phyloP scores from a whole-genome alignment of 306 rosid species.

The Castanospermum australe region DNA sequence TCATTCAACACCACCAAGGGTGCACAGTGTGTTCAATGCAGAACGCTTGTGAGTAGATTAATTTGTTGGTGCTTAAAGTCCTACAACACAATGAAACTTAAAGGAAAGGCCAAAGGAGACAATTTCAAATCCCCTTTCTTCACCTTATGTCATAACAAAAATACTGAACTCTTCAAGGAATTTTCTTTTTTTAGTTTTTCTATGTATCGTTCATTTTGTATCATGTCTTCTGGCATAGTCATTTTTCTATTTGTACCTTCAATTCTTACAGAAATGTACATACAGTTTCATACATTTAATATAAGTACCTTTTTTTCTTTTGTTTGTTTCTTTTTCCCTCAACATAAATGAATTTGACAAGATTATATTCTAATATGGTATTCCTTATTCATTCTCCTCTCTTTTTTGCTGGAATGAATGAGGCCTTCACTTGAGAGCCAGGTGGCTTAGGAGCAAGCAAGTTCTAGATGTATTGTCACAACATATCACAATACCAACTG shows the following conservation, averaged over 20 bases:
- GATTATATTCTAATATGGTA: background rate
- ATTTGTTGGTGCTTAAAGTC: background rate
- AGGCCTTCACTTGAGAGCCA: background rate
- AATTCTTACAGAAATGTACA: background rate
- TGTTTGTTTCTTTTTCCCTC: background rate
- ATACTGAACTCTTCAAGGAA: background rate
- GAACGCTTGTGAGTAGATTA: background rate
- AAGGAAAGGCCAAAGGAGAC: background rate
- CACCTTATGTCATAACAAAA: no score
- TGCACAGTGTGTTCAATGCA: slow-evolving; percentile 11
- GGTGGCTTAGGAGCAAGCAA: background rate
- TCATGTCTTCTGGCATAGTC: background rate
- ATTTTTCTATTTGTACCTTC: background rate
- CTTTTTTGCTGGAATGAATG: background rate
- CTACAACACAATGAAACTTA: background rate
- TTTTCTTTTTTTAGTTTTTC: background rate
- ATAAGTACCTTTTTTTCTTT: background rate
- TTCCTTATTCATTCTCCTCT: background rate
- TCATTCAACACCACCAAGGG: slow-evolving; percentile 23
- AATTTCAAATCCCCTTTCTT: background rate
- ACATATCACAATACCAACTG: background rate
- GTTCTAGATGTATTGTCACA: background rate
- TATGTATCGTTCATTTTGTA: background rate
- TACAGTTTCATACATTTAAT: background rate
- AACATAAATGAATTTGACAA: background rate